Evolutionary conservation across 176 grass and related monocot genomes (phyloP).

Genomic region (Phoenix dactylifera): DNA sequence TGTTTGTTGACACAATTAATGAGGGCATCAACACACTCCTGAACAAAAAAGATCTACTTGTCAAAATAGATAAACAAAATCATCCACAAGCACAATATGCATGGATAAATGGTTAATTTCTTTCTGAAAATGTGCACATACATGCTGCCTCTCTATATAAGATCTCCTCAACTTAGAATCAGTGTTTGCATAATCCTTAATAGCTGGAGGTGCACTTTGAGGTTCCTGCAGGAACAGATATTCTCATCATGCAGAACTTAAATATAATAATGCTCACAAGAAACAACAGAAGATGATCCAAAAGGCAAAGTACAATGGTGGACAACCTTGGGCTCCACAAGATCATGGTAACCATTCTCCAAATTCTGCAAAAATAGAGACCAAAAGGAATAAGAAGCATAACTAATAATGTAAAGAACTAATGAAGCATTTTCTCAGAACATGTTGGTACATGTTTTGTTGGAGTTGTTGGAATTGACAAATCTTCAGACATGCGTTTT

Average conservation of each 20-base stretch:
- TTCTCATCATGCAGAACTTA: too few relatives aligned
- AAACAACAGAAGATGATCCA: too few relatives aligned
- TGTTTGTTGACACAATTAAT: slow-evolving; percentile 68
- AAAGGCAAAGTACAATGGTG: too few relatives aligned
- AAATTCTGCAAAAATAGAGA: slow-evolving; percentile 32
- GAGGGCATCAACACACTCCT: slow-evolving; percentile 87
- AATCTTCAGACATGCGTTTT: slow-evolving; percentile 92
- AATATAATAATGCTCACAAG: too few relatives aligned
- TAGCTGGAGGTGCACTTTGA: slow-evolving; percentile 5
- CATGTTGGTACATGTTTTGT: slow-evolving; percentile 30
- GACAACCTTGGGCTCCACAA: slow-evolving; percentile 48
- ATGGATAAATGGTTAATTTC: slow-evolving; percentile 4
- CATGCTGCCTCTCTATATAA: neutral
- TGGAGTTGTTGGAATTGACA: slow-evolving; percentile 78
- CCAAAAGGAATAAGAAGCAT: slow-evolving; percentile 4
- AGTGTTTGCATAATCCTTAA: slow-evolving; percentile 2
- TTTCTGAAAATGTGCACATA: slow-evolving; percentile 1
- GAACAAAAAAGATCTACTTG: slow-evolving; percentile 11
- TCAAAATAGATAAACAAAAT: too few relatives aligned
- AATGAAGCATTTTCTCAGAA: slow-evolving; percentile 9
- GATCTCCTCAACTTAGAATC: slow-evolving; percentile 3
- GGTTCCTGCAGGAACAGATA: neutral
- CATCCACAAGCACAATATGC: too few relatives aligned
- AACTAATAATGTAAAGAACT: neutral
- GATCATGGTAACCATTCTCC: slow-evolving; percentile 54